Percentiles rank a stretch among this genome's conserved stretches.
phyloP scores from a whole-genome alignment of 345 rosid genomes.

The Populus euphratica region DNA sequence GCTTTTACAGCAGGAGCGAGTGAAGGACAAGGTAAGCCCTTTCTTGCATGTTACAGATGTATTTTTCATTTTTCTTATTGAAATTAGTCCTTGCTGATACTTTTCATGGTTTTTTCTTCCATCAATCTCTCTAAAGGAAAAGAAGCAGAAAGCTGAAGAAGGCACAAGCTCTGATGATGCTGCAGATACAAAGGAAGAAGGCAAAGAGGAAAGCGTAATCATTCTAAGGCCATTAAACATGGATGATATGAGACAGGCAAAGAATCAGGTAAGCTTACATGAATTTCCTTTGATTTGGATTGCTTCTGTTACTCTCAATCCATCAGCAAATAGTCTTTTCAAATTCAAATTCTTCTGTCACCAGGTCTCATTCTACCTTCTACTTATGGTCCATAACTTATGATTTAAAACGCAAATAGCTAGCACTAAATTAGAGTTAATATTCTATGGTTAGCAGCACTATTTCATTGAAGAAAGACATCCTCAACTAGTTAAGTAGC shows the following conservation, averaged over 20 bases:
- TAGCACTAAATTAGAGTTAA: background rate
- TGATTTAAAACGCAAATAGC: background rate
- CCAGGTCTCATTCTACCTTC: background rate
- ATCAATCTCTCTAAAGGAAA: slow-evolving; percentile 47
- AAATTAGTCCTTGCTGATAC: background rate
- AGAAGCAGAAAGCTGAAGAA: slow-evolving; percentile 55
- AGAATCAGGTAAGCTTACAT: slow-evolving; percentile 63
- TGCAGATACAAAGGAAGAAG: slow-evolving; percentile 48
- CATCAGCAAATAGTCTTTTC: background rate
- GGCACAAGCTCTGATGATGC: slow-evolving; percentile 49
- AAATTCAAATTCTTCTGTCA: background rate
- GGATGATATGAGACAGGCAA: slow-evolving; percentile 94
- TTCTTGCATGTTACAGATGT: background rate
- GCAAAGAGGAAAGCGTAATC: slow-evolving; percentile 49
- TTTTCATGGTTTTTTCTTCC: slow-evolving; percentile 1
- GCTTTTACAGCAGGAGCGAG: slow-evolving; percentile 71
- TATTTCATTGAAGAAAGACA: background rate
- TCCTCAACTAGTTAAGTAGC: background rate
- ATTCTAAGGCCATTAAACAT: slow-evolving; percentile 67
- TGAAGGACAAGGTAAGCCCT: slow-evolving; percentile 59
- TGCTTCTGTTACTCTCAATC: background rate
- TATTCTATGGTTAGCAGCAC: background rate
- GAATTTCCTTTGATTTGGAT: background rate
- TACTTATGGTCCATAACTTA: background rate
- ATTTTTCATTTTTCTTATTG: background rate